Conservation (phyloP, 805 yeast genomes). For the Lipomyces orientalis region DNA sequence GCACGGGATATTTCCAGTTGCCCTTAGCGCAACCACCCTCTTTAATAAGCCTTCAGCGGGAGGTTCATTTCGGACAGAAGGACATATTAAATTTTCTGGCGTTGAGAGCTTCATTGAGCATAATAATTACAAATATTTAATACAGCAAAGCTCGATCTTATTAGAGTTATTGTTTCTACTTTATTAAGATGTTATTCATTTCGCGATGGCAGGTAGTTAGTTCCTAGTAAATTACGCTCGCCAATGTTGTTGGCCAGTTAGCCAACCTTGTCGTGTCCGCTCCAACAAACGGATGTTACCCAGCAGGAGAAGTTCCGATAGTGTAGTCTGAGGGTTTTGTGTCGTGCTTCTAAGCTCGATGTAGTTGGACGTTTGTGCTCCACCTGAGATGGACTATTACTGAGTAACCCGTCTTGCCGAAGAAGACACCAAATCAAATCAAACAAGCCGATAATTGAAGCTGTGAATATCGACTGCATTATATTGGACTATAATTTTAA, state of each 20-base stretch:
- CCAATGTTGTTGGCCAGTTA: no score
- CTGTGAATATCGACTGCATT: background rate
- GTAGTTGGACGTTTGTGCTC: background rate
- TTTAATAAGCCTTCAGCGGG: no score
- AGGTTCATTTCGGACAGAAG: background rate
- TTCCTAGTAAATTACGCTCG: no score
- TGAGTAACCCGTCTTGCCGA: background rate
- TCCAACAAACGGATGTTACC: no score
- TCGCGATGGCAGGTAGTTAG: background rate
- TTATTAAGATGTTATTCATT: no score
- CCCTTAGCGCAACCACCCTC: background rate
- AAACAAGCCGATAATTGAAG: background rate
- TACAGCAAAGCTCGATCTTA: no score
- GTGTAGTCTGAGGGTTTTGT: background rate
- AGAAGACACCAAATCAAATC: background rate
- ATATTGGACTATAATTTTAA: background rate
- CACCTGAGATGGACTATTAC: background rate
- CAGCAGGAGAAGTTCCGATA: no score
- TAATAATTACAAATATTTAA: no score
- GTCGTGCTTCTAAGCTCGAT: background rate
- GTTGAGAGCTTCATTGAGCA: background rate
- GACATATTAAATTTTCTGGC: background rate
- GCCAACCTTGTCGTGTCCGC: no score
- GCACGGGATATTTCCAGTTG: background rate
- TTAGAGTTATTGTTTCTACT: no score